These are phyloP conservation scores for Sclerotinia nivalis DNA, from an alignment of 2,329 filamentous ascomycete species.

Conservation along the genomic window DNA sequence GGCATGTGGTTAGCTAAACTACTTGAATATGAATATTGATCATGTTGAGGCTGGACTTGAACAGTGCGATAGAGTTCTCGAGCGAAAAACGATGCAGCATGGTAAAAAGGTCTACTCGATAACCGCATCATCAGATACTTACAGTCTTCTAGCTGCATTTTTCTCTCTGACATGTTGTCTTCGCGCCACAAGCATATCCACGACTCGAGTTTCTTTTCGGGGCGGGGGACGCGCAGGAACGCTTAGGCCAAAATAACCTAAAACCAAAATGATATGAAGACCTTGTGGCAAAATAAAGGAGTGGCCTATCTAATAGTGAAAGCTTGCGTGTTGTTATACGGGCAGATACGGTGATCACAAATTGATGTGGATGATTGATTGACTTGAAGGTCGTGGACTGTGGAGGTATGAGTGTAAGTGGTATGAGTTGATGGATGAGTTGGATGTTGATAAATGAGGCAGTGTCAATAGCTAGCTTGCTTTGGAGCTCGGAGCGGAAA, in stretches of 20 bases:
- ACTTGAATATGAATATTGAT: background rate
- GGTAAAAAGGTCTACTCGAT: background rate
- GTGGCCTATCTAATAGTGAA: background rate
- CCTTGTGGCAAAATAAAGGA: constrained; percentile 24
- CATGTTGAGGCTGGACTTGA: background rate
- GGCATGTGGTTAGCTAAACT: constrained; percentile 29
- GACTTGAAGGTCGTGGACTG: background rate
- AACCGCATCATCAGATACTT: constrained; percentile 40
- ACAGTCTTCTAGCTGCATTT: constrained; percentile 91
- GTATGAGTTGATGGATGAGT: constrained; percentile 20
- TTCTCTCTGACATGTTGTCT: constrained; percentile 70
- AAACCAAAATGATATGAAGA: constrained; percentile 24
- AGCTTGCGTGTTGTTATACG: background rate
- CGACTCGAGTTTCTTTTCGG: constrained; percentile 32
- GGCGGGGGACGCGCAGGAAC: constrained; percentile 27
- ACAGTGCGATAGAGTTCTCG: constrained; percentile 6
- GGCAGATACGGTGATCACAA: background rate
- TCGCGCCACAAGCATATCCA: constrained; percentile 62
- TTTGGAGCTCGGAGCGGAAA: background rate
- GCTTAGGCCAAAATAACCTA: constrained; percentile 24
- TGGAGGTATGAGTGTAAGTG: constrained; percentile 9
- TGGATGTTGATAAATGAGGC: constrained; percentile 20
- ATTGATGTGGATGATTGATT: background rate
- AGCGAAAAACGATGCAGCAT: too few species aligned
- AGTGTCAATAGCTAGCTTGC: constrained; percentile 12